These are phyloP conservation scores for Nicotiana otophora DNA, from an alignment of 257 asterid species.

Conservation along the genomic window DNA sequence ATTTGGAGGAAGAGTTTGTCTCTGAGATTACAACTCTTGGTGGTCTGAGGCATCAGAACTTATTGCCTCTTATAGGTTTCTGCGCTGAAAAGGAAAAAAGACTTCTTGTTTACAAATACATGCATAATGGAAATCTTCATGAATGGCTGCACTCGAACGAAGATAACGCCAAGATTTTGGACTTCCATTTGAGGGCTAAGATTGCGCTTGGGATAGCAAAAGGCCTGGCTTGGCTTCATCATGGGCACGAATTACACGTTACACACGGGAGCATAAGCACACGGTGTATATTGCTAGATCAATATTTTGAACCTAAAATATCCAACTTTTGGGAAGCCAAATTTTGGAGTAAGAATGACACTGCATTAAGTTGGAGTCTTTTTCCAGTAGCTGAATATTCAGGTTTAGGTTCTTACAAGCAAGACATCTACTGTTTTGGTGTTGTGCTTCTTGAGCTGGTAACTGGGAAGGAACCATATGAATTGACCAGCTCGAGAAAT, in stretches of 20 bases:
- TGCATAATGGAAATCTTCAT: conserved; percentile 24
- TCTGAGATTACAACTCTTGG: conserved; percentile 20
- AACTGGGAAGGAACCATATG: conserved; percentile 1
- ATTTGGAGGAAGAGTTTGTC: neutral
- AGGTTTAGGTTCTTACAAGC: neutral
- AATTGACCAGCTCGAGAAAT: neutral
- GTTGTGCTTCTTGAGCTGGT: conserved; percentile 21
- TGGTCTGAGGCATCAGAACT: conserved; percentile 12
- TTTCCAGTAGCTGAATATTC: neutral
- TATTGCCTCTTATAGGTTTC: conserved; percentile 24
- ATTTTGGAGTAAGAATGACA: neutral
- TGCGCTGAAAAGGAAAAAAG: conserved; percentile 3
- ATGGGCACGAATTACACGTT: neutral
- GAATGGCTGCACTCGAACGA: conserved; percentile 12
- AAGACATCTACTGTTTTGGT: conserved; percentile 17
- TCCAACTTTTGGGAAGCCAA: conserved; percentile 17
- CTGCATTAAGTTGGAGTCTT: neutral
- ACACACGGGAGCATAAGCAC: conserved; percentile 17
- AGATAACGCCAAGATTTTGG: neutral
- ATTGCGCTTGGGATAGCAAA: conserved; percentile 15
- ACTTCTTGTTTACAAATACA: conserved; percentile 20
- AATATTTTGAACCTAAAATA: conserved; percentile 17
- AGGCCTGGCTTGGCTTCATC: conserved; percentile 25
- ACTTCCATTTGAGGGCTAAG: too few relatives aligned
- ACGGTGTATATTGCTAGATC: conserved; percentile 16